Evolutionary conservation across 345 rosid species (phyloP).

Genomic region (Angophora floribunda): DNA sequence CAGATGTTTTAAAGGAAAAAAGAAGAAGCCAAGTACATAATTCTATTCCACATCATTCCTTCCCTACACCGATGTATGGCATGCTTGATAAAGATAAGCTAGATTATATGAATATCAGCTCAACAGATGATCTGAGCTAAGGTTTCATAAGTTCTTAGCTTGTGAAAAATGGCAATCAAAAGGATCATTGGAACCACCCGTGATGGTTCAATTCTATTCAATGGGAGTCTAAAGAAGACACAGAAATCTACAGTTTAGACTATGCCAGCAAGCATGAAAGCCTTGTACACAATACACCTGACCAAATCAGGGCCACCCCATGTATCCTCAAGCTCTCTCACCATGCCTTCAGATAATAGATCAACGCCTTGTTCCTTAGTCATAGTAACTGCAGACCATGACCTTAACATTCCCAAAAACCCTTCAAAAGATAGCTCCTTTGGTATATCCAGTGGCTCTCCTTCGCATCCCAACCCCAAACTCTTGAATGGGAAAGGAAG

Average conservation of each 20-base stretch:
- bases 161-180: not conserved
- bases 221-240: not conserved
- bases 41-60: no score
- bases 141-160: not conserved
- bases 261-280: constrained; percentile 55
- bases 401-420: constrained; percentile 18
- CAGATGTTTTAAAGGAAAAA: not conserved
- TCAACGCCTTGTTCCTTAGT: constrained; percentile 54
- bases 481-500: constrained; percentile 56
- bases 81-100: no score
- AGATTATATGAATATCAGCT: not conserved
- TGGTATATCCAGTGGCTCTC: constrained; percentile 37
- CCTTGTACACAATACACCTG: constrained; percentile 28
- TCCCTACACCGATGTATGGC: no score
- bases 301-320: constrained; percentile 53
- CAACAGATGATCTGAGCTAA: not conserved
- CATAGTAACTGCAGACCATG: constrained; percentile 37
- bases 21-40: no score
- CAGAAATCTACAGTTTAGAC: not conserved
- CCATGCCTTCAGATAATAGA: constrained; percentile 28
- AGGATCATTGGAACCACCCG: not conserved
- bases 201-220: not conserved
- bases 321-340: constrained; percentile 42
- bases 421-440: constrained; percentile 37
- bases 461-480: constrained; percentile 47